phyloP scores from a whole-genome alignment of 192 early-diverging fungal species.

The Lobosporangium transversale region DNA sequence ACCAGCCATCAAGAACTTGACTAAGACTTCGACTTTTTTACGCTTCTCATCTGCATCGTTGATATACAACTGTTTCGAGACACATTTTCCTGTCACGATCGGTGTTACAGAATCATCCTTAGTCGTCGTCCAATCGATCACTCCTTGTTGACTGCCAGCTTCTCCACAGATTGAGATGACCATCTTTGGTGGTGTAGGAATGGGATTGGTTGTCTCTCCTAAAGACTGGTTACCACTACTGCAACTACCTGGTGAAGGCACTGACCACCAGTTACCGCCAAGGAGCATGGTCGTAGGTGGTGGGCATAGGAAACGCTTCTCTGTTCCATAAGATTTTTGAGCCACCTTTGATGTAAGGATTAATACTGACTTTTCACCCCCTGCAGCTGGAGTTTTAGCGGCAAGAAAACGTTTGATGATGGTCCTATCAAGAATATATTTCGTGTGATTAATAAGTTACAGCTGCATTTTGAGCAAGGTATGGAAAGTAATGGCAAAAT shows the following conservation, averaged over 20 bases:
- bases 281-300: constrained; percentile 83
- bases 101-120: constrained; percentile 58
- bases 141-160: constrained; percentile 59
- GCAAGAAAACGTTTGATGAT: constrained; percentile 59
- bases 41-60: constrained; percentile 88
- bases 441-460: too few species aligned
- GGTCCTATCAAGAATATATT: too few species aligned
- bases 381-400: constrained; percentile 50
- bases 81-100: constrained; percentile 74
- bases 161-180: constrained; percentile 72
- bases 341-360: constrained; percentile 88
- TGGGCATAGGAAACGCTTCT: constrained; percentile 91
- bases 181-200: constrained; percentile 58
- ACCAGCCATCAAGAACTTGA: constrained; percentile 74
- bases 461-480: too few species aligned
- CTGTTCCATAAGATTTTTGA: constrained; percentile 94
- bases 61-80: constrained; percentile 86
- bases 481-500: too few species aligned
- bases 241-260: constrained; percentile 28
- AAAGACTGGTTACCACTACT: neutral
- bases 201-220: constrained; percentile 9
- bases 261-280: constrained; percentile 76
- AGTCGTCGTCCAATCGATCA: constrained; percentile 65
- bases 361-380: constrained; percentile 74
- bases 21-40: constrained; percentile 79